Base-by-base conservation (phyloP, 2,329 filamentous ascomycete species). In the Lasiodiplodia sp. region DNA sequence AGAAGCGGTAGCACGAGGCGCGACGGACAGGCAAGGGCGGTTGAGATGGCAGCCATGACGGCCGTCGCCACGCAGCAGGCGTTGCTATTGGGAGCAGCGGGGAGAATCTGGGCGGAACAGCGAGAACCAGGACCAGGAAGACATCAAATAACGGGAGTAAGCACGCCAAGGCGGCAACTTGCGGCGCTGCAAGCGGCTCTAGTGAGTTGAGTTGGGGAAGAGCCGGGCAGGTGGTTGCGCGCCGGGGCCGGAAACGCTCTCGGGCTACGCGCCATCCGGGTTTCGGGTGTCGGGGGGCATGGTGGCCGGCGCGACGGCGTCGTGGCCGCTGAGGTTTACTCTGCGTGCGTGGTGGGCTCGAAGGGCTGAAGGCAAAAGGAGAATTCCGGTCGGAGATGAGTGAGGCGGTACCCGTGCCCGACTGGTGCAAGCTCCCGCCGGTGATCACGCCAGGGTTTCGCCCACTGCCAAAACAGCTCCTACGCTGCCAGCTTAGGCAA, bases 341-440 rank as follows among this genome's bases (percentile, higher is more conserved):
- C 38, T 60, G 25, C 25, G 16, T 28, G 31, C 21, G n/a, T 7
- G 23, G 40, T 21, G 38, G 40, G 40, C 18, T 44, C 16, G 40
- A 49, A 28, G 25, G 12, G 21, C n/a, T 49, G 40, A 16, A 34
- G 21, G 58, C 23, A 38, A 44, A 49, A 49, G 58, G 58, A 63
- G 40, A 49, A 49, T 63, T 23, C 58, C 58, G 58, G 58, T 51
- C 58, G 58, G 58, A 63, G 58, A 63, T 63, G 40, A 49, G 58
- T 23, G 40, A 34, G 40, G n/a, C 58, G 58, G 58, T 18, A 11
- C 16, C 21, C 38, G 14, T 7, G 44, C 44, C 58, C 44, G 44
- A 51, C 40, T 21, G 4, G 58, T 52, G 60, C 60, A 64, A 64
- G 60, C 60, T 38, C 44, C 47, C 47, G 25, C 23, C 23, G 40